These are phyloP conservation scores for Cunninghamia lanceolata DNA, from an alignment of 75 land plant genomes.

Conservation along the genomic window DNA sequence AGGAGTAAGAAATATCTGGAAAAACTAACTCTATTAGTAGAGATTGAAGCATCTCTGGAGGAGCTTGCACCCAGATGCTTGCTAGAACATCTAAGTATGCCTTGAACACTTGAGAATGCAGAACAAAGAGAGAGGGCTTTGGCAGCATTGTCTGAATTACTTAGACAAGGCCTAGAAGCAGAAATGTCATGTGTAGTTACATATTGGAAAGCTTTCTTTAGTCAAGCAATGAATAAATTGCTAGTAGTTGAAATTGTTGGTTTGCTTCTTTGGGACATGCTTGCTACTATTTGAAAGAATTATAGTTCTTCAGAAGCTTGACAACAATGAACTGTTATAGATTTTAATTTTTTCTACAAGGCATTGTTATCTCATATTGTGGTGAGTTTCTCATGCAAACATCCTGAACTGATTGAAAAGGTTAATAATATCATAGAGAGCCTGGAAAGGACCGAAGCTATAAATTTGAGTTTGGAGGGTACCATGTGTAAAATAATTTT, in stretches of 20 bases:
- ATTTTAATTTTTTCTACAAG: slow-evolving; percentile 52
- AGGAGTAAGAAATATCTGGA: slow-evolving; percentile 48
- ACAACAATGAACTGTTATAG: slow-evolving; percentile 59
- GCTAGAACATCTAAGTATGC: slow-evolving; percentile 54
- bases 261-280: slow-evolving; percentile 65
- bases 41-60: slow-evolving; percentile 82
- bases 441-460: too few species aligned
- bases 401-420: slow-evolving; percentile 51
- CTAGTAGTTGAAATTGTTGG: slow-evolving; percentile 61
- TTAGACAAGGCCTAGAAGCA: slow-evolving; percentile 64
- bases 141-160: slow-evolving; percentile 63
- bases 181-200: slow-evolving; percentile 57
- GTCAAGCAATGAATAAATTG: slow-evolving; percentile 47
- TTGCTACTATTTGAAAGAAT: too few species aligned
- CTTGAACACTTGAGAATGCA: slow-evolving; percentile 50
- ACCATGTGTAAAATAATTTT: slow-evolving; percentile 54
- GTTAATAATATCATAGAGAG: slow-evolving; percentile 59
- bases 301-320: slow-evolving; percentile 64
- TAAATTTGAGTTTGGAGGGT: slow-evolving; percentile 63
- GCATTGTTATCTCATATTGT: slow-evolving; percentile 64
- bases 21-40: slow-evolving; percentile 44
- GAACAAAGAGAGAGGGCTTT: slow-evolving; percentile 64
- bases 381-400: slow-evolving; percentile 62
- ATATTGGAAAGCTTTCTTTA: slow-evolving; percentile 61
- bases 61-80: slow-evolving; percentile 79